Evolutionary conservation across 306 rosid genomes (phyloP), one percentile per base, ranked within the genome.

Genomic region (Castanea mollissima): DNA sequence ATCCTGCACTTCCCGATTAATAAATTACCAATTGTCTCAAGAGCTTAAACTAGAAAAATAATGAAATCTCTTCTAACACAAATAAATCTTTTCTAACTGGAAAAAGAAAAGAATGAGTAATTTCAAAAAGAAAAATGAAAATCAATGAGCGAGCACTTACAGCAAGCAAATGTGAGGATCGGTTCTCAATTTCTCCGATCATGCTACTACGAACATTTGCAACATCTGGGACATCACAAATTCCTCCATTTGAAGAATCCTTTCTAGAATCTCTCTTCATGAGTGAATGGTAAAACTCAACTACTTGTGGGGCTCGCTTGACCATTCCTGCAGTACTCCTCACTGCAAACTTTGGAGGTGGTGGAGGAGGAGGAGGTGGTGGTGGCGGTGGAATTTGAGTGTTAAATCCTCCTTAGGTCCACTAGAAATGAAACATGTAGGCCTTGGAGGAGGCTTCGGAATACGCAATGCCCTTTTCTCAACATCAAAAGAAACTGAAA

Each of bases 171-270:
- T 95, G 97, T 13, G 99, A 95, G 1, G 99, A 95, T 59, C 99
- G 89, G 80, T 95, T 95, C 89, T 95, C 99, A 38, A 95, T 95
- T 82, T 95, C 99, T 76, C 99, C 98, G 70, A 95, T 95, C 99
- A 95, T 95, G 89, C 90, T 95, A 80, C 97, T 95, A 75, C 98
- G 97, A 88, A 83, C 97, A 79, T 91, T 90, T 35, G 97, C 90
- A 71, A 95, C 97, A 87, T 91, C 95, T 2, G 92, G 86, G 44
- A 85, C 94, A 83, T 95, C 97, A 62, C 92, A 77, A 11, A 84
- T 76, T 77, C 89, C 92, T 69, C 96, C 98, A 82, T 78, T 91
- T 72, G 94, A 84, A 58, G 97, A 89, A 25, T 95, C 99, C 85
- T 87, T 95, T 82, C 94, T 90, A 10, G 98, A 92, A 80, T 95